Conservation (phyloP, 2,329 filamentous ascomycete species). For the Venturia carpophila region DNA sequence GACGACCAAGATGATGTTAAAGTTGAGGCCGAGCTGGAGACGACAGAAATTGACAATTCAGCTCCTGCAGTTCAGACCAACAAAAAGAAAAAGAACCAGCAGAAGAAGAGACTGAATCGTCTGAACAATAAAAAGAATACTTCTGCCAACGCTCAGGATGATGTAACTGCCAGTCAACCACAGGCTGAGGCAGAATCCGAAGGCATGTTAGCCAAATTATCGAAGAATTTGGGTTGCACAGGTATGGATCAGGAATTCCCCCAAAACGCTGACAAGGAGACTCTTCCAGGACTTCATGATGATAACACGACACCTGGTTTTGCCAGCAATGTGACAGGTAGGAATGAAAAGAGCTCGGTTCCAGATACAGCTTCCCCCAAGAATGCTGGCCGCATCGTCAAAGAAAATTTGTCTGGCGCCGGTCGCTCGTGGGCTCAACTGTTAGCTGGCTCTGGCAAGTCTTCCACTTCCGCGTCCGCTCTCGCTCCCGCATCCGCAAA, state of each 20-base stretch:
- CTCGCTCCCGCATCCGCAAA: not conserved
- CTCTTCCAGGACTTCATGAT: not conserved
- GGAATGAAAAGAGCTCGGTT: constrained; percentile 6
- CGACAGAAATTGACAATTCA: not conserved
- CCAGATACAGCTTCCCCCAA: not conserved
- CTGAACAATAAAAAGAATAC: constrained; percentile 6
- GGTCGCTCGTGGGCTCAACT: not conserved
- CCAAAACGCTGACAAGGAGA: not conserved
- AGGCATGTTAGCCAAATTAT: not conserved
- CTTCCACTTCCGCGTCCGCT: not conserved
- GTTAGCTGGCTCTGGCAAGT: not conserved
- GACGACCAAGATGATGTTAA: not conserved
- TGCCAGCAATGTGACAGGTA: not conserved
- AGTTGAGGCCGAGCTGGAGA: not conserved
- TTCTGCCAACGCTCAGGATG: not conserved
- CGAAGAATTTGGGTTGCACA: not conserved
- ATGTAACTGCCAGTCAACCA: not conserved
- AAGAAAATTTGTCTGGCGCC: not conserved
- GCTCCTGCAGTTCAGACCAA: not conserved
- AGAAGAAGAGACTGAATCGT: not conserved
- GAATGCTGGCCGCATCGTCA: not conserved
- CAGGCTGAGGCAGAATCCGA: not conserved
- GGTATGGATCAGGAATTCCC: constrained; percentile 8
- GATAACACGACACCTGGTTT: not conserved
- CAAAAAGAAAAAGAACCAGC: constrained; percentile 1